Conservation (phyloP, 2,329 filamentous ascomycete species). For the Ceratocystis cubensis region DNA sequence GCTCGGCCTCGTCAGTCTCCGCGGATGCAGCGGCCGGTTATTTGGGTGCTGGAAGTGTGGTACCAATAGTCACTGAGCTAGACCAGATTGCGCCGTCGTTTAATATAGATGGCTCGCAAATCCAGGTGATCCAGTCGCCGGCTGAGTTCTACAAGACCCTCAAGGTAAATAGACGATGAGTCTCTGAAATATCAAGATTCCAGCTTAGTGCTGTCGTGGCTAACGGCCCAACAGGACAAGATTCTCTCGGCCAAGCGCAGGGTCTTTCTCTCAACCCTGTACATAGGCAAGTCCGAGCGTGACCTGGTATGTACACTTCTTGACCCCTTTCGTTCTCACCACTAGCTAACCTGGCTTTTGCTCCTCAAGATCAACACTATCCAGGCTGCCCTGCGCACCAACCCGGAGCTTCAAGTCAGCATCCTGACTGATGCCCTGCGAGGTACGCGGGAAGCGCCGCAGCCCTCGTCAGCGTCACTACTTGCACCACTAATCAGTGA, state of each 20-base stretch:
- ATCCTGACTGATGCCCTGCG: conserved; percentile 85
- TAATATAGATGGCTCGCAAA: conserved; percentile 66
- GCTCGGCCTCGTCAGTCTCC: background rate
- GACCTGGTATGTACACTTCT: conserved; percentile 49
- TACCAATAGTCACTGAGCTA: conserved; percentile 54
- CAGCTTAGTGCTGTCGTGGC: background rate
- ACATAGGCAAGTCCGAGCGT: conserved; percentile 85
- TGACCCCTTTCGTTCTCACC: conserved; percentile 20
- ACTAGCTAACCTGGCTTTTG: background rate
- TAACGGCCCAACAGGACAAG: conserved; percentile 44
- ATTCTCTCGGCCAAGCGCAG: conserved; percentile 66
- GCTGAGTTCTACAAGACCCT: conserved; percentile 83
- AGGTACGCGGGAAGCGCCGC: conserved; percentile 79
- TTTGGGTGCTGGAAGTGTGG: conserved; percentile 30
- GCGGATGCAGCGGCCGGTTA: conserved; percentile 23
- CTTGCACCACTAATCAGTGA: conserved; percentile 71
- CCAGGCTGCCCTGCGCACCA: conserved; percentile 58
- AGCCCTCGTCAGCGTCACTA: conserved; percentile 76
- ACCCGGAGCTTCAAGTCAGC: conserved; percentile 66
- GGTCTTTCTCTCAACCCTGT: conserved; percentile 90
- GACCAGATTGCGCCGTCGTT: conserved; percentile 87
- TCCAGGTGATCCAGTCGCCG: conserved; percentile 67
- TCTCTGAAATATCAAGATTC: background rate
- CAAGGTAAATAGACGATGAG: conserved; percentile 50
- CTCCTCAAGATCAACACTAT: conserved; percentile 55